These are phyloP conservation scores for Tanacetum coccineum DNA, from an alignment of 129 eudicot genomes.

Conservation along the genomic window DNA sequence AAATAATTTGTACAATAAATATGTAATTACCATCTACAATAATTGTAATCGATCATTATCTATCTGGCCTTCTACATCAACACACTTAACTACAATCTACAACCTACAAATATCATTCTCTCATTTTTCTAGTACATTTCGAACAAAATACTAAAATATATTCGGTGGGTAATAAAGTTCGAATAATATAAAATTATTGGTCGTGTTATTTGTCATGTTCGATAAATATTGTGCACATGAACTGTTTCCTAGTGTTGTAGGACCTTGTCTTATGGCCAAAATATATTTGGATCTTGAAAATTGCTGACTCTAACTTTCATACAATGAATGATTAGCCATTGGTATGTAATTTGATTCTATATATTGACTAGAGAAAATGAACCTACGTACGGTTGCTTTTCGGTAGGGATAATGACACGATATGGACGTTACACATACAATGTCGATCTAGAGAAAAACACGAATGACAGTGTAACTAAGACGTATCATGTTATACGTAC, in stretches of 20 bases:
- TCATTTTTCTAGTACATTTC: too few species aligned
- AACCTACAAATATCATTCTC: too few species aligned
- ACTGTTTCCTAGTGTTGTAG: constrained; percentile 8
- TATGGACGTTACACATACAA: not conserved
- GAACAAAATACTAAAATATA: not conserved
- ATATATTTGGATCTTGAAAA: not conserved
- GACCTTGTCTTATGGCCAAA: not conserved
- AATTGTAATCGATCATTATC: too few species aligned
- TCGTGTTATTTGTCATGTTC: constrained; percentile 18
- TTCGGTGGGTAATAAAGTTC: not conserved
- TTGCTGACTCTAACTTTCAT: constrained; percentile 7
- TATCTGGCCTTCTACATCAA: too few species aligned
- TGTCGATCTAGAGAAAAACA: too few species aligned
- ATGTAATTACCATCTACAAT: too few species aligned
- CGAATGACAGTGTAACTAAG: too few species aligned
- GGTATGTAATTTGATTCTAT: not conserved
- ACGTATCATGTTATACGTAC: too few species aligned
- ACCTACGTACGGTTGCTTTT: not conserved
- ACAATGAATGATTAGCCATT: not conserved
- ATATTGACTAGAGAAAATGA: not conserved
- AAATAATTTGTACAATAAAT: too few species aligned
- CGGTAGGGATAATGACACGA: not conserved
- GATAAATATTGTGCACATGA: constrained; percentile 16
- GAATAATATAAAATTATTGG: constrained; percentile 7
- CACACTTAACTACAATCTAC: too few species aligned